Evolutionary conservation across 768 basidiomycete species (phyloP), one percentile per base, ranked within the genome.

Genomic region (Lactarius evosmus): DNA sequence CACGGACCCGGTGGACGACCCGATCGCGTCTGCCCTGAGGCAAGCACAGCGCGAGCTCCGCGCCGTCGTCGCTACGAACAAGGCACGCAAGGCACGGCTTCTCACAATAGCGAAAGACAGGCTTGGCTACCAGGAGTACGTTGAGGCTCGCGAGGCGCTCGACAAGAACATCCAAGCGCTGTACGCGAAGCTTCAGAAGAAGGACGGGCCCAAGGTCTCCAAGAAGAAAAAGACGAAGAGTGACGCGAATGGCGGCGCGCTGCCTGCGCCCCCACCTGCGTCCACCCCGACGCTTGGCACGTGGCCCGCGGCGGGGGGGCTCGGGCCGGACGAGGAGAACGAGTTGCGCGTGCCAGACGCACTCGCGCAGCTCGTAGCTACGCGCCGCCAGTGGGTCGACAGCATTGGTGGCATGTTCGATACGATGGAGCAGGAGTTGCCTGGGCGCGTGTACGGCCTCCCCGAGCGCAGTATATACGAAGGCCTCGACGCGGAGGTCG

Each of bases 81-180:
- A 95, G 70, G 83, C 85, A 3, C 87, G 96, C 14, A 89, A 89
- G 72, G 75, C 76, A 33, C 86, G 90, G 4, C 82, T 98, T 2
- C 81, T 81, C 16, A 78, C 80, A 16, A 83, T 95, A 65, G 94
- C 95, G 32, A 85, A 88, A 64, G 92, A 95, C 70, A 85, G 95
- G 25, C 81, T 98, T 19, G 94, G 88, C 7, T 92, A 93, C 72
- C 91, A 93, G 70, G 96, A 98, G 71, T 98, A 96, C 76, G 75
- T 92, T 62, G 89, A 92, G 33, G 74, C 85, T 8, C 85, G 95
- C 19, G 94, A 96, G 66, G 81, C 88, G 4, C 83, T 98, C 55
- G 95, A 98, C 79, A 89, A 85, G 78, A 86, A 87, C 69, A 92
- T 98, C 72, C 78, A 82, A 52, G 79, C 77, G 19, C 78, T 87